Percentiles rank a stretch among this genome's conserved stretches.
These are phyloP conservation scores for Ganoderma resinaceum DNA, from an alignment of 1,284 basidiomycete species.

Conservation along the genomic window DNA sequence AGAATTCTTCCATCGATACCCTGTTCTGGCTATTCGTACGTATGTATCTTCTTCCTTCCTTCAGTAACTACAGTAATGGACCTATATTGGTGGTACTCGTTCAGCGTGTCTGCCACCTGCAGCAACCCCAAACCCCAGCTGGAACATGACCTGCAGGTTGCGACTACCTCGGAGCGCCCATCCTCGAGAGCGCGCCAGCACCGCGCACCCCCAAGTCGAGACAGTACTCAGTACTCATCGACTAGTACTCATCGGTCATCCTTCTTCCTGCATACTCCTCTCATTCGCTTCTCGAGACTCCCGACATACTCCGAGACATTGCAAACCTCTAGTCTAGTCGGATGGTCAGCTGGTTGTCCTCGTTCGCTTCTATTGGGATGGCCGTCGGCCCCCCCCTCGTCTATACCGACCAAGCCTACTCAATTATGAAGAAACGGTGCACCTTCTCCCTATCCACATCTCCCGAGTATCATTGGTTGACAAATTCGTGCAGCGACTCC, in stretches of 20 bases:
- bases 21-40: not conserved
- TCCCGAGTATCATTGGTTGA: constrained; percentile 24
- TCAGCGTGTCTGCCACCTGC: not conserved
- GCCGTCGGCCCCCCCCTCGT: constrained; percentile 79
- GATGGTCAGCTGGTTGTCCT: constrained; percentile 60
- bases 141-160: too few species aligned
- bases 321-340: constrained; percentile 6
- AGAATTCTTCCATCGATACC: constrained; percentile 12
- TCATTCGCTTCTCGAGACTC: not conserved
- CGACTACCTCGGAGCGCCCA: too few species aligned
- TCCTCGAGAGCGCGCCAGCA: too few species aligned
- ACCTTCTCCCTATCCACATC: constrained; percentile 13
- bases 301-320: not conserved
- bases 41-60: not conserved
- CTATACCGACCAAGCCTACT: constrained; percentile 80
- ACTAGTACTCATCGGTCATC: too few species aligned
- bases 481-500: constrained; percentile 63
- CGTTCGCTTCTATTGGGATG: constrained; percentile 69
- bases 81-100: not conserved
- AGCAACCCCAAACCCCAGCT: too few species aligned
- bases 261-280: not conserved
- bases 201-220: too few species aligned
- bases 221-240: too few species aligned
- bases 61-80: not conserved
- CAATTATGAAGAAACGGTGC: constrained; percentile 76